These are phyloP conservation scores for Parietaria judaica DNA, from an alignment of 306 rosid genomes.

Conservation along the genomic window DNA sequence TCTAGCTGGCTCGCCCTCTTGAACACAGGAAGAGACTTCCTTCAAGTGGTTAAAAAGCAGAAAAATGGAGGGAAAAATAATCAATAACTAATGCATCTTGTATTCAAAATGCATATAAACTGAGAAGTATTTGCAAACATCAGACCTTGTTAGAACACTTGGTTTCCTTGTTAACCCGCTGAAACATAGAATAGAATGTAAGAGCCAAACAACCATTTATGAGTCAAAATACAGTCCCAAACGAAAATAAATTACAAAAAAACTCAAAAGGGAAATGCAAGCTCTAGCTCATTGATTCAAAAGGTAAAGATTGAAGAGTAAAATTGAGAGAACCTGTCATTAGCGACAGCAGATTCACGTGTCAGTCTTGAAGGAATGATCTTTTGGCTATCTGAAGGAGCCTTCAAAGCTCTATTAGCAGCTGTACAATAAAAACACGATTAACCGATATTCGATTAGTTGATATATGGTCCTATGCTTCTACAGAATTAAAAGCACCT, in stretches of 20 bases:
- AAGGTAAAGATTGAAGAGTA: constrained; percentile 7
- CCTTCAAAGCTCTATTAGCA: constrained; percentile 26
- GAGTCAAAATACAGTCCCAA: neutral
- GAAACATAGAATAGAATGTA: constrained; percentile 12
- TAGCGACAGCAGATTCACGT: constrained; percentile 30
- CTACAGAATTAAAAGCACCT: constrained; percentile 31
- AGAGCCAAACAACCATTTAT: constrained; percentile 2
- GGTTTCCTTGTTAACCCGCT: constrained; percentile 46
- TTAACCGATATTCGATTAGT: constrained; percentile 5
- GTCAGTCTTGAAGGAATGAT: constrained; percentile 26
- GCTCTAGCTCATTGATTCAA: neutral
- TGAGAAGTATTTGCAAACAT: neutral
- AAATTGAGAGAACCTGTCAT: constrained; percentile 48
- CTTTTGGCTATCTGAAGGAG: constrained; percentile 32
- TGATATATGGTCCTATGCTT: constrained; percentile 5
- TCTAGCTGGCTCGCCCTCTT: constrained; percentile 36
- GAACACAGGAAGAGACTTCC: constrained; percentile 63
- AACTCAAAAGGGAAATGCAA: constrained; percentile 1
- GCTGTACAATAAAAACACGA: constrained; percentile 12
- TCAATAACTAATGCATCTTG: constrained; percentile 18
- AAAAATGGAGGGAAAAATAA: constrained; percentile 7
- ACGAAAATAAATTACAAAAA: neutral
- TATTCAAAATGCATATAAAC: constrained; percentile 17
- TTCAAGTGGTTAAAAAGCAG: constrained; percentile 28
- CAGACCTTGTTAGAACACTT: constrained; percentile 46